Evolutionary conservation across 2,329 filamentous ascomycete species (phyloP).

Genomic region (Talaromyces sp.): DNA sequence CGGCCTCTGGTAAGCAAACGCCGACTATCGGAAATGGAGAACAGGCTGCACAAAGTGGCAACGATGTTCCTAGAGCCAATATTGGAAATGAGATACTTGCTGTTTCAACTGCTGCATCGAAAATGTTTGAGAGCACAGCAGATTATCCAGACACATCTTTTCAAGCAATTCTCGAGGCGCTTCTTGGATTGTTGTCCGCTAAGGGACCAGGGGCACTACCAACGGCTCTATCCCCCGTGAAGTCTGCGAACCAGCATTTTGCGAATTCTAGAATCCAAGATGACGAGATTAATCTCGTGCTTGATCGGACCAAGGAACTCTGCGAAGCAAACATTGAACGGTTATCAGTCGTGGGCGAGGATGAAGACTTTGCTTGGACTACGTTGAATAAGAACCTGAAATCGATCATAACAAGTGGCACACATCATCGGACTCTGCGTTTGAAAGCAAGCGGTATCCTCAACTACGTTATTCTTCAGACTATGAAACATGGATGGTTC

Average conservation of each 20-base stretch:
- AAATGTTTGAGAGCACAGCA: conserved; percentile 85
- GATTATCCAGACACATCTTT: conserved; percentile 87
- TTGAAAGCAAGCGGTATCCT: conserved; percentile 62
- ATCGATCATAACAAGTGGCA: conserved; percentile 40
- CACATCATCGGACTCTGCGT: conserved; percentile 39
- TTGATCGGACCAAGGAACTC: conserved; percentile 71
- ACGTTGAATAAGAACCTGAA: conserved; percentile 58
- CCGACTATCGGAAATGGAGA: conserved; percentile 29
- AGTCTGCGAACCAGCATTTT: conserved; percentile 28
- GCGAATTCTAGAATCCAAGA: conserved; percentile 42
- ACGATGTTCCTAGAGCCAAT: conserved; percentile 56
- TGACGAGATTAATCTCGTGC: conserved; percentile 51
- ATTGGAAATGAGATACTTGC: conserved; percentile 79
- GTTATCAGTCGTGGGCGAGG: conserved; percentile 61
- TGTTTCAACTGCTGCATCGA: conserved; percentile 80
- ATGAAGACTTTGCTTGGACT: conserved; percentile 72
- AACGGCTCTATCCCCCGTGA: conserved; percentile 52
- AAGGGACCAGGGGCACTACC: conserved; percentile 44
- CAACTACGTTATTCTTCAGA: conserved; percentile 41
- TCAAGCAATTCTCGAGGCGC: conserved; percentile 68
- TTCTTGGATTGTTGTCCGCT: conserved; percentile 65
- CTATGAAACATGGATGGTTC: conserved; percentile 39
- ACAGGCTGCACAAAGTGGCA: conserved; percentile 21
- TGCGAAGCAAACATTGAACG: conserved; percentile 72
- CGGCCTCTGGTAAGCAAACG: conserved; percentile 28